These are phyloP conservation scores for Talaromyces sp. DNA, from an alignment of 2,329 filamentous ascomycete genomes.

Conservation along the genomic window DNA sequence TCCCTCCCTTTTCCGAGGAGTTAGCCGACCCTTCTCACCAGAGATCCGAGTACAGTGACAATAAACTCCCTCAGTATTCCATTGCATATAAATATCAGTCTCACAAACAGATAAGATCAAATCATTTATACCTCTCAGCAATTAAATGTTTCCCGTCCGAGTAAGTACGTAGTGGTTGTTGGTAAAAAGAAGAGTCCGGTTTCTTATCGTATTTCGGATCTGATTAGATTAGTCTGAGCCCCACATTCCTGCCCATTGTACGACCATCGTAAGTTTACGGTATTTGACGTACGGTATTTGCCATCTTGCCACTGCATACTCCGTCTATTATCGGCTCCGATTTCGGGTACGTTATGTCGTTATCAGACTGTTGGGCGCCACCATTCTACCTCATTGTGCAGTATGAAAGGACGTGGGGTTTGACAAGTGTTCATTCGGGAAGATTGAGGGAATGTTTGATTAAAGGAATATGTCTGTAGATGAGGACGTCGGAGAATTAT, in stretches of 20 bases:
- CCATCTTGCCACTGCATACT: neutral
- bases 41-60: neutral
- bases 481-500: neutral
- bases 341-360: neutral
- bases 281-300: neutral
- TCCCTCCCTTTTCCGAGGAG: neutral
- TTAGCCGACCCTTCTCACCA: too few relatives aligned
- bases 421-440: neutral
- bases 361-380: neutral
- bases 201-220: slow-evolving; percentile 12
- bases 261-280: neutral
- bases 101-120: too few relatives aligned
- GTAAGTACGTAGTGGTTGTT: too few relatives aligned
- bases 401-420: too few relatives aligned
- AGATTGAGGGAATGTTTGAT: neutral
- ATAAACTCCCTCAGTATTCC: neutral
- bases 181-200: neutral
- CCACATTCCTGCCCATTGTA: neutral
- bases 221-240: slow-evolving; percentile 5
- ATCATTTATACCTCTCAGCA: too few relatives aligned
- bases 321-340: neutral
- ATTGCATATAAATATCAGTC: too few relatives aligned
- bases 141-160: neutral
- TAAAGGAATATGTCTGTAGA: neutral
- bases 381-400: too few relatives aligned